phyloP scores from a whole-genome alignment of 441 rosid species.

The Theobroma grandiflorum region DNA sequence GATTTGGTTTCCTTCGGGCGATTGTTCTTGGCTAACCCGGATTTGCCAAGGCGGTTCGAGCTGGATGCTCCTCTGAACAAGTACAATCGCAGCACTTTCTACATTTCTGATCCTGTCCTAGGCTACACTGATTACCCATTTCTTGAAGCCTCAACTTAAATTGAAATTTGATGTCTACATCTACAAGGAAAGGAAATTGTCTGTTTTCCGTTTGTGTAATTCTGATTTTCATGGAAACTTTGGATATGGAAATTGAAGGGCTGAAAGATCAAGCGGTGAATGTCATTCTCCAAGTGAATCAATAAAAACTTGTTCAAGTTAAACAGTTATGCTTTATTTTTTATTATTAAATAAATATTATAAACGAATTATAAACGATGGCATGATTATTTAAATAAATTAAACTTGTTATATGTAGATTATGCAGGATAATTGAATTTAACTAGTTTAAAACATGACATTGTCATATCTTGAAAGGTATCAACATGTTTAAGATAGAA shows the following conservation, averaged over 20 bases:
- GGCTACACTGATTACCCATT: conserved; percentile 9
- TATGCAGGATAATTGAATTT: no score
- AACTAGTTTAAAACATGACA: no score
- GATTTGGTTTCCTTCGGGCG: conserved; percentile 30
- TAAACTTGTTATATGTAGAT: no score
- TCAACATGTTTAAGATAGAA: no score
- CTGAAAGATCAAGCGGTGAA: no score
- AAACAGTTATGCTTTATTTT: no score
- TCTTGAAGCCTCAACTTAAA: neutral
- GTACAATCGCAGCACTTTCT: neutral
- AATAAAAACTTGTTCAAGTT: no score
- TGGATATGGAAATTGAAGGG: neutral
- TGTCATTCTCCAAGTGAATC: no score
- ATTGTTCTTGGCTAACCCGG: conserved; percentile 34
- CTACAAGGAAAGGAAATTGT: neutral
- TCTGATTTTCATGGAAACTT: neutral
- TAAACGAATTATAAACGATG: no score
- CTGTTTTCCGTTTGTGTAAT: neutral
- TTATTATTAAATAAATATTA: no score
- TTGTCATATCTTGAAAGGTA: no score
- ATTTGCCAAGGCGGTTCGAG: conserved; percentile 31
- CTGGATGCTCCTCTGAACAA: conserved; percentile 30
- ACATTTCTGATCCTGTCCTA: neutral
- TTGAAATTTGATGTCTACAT: neutral
- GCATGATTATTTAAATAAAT: no score